Evolutionary conservation across 805 yeast species (phyloP).

Genomic region (Monosporozyma aquatica): DNA sequence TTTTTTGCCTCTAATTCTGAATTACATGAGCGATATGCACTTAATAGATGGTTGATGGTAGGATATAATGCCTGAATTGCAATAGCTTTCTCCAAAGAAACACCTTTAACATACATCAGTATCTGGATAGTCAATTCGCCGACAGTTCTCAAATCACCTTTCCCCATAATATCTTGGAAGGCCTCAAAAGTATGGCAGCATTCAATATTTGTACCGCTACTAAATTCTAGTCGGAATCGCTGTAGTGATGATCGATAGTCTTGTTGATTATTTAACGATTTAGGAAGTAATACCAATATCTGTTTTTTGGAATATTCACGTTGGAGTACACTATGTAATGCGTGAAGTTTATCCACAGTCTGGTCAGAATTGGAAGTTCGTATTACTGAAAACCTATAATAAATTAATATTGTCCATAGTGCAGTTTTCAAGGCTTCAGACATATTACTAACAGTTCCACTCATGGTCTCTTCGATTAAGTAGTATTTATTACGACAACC

Average conservation of each 20-base stretch:
- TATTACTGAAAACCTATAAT: constrained; percentile 56
- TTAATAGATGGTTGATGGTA: constrained; percentile 53
- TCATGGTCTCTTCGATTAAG: constrained; percentile 65
- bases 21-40: constrained; percentile 22
- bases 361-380: constrained; percentile 66
- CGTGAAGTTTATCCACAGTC: constrained; percentile 40
- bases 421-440: constrained; percentile 68
- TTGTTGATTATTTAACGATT: constrained; percentile 39
- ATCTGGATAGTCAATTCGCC: constrained; percentile 66
- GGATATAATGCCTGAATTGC: constrained; percentile 61
- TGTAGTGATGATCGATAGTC: constrained; percentile 39
- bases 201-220: constrained; percentile 24
- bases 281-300: constrained; percentile 45
- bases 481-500: constrained; percentile 63
- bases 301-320: constrained; percentile 33
- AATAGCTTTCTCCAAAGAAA: constrained; percentile 77
- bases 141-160: constrained; percentile 59
- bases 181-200: constrained; percentile 41
- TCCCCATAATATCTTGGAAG: constrained; percentile 62
- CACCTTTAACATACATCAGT: constrained; percentile 73
- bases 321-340: constrained; percentile 45
- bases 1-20: constrained; percentile 21
- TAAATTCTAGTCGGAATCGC: constrained; percentile 39
- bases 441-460: constrained; percentile 36
- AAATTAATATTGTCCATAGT: constrained; percentile 57